A percentile compares a stretch with the other conserved stretches of the same genome.
Evolutionary conservation across 1,284 basidiomycete genomes (phyloP).

Genomic region (Ganoderma meredithae): DNA sequence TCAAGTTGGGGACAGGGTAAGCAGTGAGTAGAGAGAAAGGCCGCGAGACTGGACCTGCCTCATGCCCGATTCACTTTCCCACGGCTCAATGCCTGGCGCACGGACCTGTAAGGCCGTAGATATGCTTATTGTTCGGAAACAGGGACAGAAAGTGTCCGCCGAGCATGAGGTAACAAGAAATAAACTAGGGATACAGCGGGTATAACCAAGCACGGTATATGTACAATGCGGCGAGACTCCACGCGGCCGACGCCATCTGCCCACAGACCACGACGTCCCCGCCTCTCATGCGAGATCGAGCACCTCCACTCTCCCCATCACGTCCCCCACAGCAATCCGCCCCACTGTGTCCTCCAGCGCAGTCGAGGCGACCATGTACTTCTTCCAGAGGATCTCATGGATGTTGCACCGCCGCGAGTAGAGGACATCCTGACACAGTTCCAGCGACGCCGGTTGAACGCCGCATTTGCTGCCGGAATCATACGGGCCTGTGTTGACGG

Average conservation of each 20-base stretch:
- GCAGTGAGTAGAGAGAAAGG: conserved; percentile 8
- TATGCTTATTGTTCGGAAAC: conserved; percentile 10
- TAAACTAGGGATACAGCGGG: conserved; percentile 6
- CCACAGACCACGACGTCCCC: conserved; percentile 4
- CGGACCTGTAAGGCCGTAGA: conserved; percentile 1
- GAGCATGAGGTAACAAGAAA: conserved; percentile 1
- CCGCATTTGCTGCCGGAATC: conserved; percentile 20
- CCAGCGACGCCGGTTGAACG: conserved; percentile 30
- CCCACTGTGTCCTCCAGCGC: conserved; percentile 48
- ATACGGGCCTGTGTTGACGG: conserved; percentile 29
- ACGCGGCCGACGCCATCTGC: conserved; percentile 1
- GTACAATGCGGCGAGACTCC: conserved; percentile 5
- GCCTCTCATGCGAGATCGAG: conserved; percentile 44
- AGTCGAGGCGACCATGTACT: conserved; percentile 41
- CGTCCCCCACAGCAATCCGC: conserved; percentile 45
- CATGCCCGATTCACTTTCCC: conserved; percentile 26
- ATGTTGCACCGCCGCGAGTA: conserved; percentile 44
- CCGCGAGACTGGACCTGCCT: conserved; percentile 24
- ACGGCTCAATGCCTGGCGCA: conserved; percentile 14
- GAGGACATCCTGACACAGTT: conserved; percentile 39
- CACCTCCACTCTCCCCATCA: conserved; percentile 44
- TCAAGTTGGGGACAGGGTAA: conserved; percentile 1
- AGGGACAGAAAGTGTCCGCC: conserved; percentile 1
- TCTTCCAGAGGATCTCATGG: conserved; percentile 44
- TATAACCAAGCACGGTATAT: conserved; percentile 13